These are phyloP conservation scores for Saturnispora zaruensis DNA, from an alignment of 805 yeast genomes.

Conservation along the genomic window DNA sequence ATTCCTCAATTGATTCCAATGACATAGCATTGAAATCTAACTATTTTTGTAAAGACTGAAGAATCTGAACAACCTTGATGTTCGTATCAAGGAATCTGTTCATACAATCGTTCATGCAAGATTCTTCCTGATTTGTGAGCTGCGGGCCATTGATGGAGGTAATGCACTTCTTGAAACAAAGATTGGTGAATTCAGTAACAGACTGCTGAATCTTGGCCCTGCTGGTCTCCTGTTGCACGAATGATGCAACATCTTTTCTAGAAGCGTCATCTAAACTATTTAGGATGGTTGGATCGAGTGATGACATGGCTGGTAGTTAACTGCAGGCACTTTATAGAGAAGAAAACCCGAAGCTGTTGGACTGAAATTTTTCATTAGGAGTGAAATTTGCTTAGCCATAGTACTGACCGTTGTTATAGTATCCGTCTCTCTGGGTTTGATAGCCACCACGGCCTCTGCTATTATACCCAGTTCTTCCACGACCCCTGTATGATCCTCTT, in stretches of 20 bases:
- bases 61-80: conserved; percentile 63
- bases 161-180: conserved; percentile 85
- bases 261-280: conserved; percentile 53
- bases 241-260: conserved; percentile 63
- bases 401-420: conserved; percentile 1
- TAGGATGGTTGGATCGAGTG: conserved; percentile 22
- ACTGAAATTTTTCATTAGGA: background rate
- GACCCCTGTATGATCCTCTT: conserved; percentile 1
- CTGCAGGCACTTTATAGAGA: background rate
- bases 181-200: conserved; percentile 80
- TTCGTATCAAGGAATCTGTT: conserved; percentile 83
- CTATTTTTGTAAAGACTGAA: conserved; percentile 16
- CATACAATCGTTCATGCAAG: conserved; percentile 73
- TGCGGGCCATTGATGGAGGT: conserved; percentile 37
- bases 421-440: background rate
- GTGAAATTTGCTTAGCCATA: background rate
- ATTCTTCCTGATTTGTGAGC: conserved; percentile 52
- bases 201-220: conserved; percentile 82
- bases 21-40: background rate
- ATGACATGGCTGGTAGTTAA: conserved; percentile 2
- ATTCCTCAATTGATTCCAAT: background rate
- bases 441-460: background rate
- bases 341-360: background rate
- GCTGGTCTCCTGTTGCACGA: conserved; percentile 75
- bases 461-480: conserved; percentile 1